Evolutionary conservation across 345 rosid species (phyloP).

Genomic region (Rhizophora mangle): DNA sequence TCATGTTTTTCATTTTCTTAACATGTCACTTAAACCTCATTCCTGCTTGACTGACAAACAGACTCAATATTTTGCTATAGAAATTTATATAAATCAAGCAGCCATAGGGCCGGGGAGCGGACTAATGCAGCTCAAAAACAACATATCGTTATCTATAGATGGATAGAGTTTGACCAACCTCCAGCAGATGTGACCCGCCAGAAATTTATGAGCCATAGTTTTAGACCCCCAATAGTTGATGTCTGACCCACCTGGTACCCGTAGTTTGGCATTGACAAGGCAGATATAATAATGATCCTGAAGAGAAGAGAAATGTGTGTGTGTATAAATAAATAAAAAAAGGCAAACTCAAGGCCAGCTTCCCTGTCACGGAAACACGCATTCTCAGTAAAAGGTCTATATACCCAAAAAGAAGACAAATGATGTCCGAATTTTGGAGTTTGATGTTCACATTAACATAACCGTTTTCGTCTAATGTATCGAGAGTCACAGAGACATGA

Average conservation of each 20-base stretch:
- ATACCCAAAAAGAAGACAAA: not conserved
- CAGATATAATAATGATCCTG: constrained; percentile 15
- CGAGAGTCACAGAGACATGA: not conserved
- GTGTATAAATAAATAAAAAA: not conserved
- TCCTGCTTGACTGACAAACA: too few species aligned
- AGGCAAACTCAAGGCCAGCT: not conserved
- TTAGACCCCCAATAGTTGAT: constrained; percentile 29
- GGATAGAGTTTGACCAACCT: not conserved
- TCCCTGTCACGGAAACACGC: not conserved
- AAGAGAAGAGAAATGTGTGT: not conserved
- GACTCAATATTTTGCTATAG: too few species aligned
- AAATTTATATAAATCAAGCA: too few species aligned
- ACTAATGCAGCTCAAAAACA: not conserved
- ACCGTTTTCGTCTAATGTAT: not conserved
- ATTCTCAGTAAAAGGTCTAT: not conserved
- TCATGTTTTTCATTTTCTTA: too few species aligned
- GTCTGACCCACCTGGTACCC: constrained; percentile 25
- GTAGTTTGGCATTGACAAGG: constrained; percentile 13
- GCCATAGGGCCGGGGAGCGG: too few species aligned
- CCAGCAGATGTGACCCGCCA: constrained; percentile 30
- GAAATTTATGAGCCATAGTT: constrained; percentile 22
- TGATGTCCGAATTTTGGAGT: not conserved
- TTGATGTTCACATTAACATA: not conserved
- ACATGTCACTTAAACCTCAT: too few species aligned
- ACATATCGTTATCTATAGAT: too few species aligned